Evolutionary conservation across 805 yeast species (phyloP).

Genomic region (Kazachstania psychrophila): DNA sequence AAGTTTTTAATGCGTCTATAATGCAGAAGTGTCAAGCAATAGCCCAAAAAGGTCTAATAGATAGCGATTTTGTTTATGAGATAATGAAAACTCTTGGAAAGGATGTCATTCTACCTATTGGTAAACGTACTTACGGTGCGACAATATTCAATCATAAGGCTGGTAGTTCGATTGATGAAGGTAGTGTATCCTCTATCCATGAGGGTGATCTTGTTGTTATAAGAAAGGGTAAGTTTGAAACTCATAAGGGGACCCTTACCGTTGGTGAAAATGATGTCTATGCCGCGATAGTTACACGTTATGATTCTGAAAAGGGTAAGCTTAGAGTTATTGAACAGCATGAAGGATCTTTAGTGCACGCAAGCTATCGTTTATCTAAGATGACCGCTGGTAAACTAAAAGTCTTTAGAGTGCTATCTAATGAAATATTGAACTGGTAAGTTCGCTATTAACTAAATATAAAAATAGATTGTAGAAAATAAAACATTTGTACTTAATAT

Average conservation of each 20-base stretch:
- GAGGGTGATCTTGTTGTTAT: conserved; percentile 83
- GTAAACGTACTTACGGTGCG: conserved; percentile 60
- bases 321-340: conserved; percentile 54
- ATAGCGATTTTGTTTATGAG: conserved; percentile 8
- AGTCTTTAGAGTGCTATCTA: conserved; percentile 71
- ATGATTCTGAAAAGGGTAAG: conserved; percentile 63
- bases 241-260: conserved; percentile 41
- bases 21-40: conserved; percentile 16
- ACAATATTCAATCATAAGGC: conserved; percentile 42
- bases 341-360: conserved; percentile 47
- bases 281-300: conserved; percentile 57
- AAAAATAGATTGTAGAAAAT: no score
- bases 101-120: conserved; percentile 37
- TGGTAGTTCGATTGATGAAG: conserved; percentile 36
- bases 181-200: conserved; percentile 50
- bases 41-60: conserved; percentile 3
- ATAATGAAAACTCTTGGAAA: conserved; percentile 2
- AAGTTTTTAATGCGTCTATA: conserved; percentile 43
- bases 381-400: conserved; percentile 71
- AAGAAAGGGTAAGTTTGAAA: conserved; percentile 63
- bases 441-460: no score
- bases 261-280: conserved; percentile 49
- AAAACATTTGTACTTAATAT: no score
- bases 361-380: conserved; percentile 59
- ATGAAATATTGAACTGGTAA: conserved; percentile 67